Evolutionary conservation across 1,284 basidiomycete genomes (phyloP).

Genomic region (Rhodofomes roseus): DNA sequence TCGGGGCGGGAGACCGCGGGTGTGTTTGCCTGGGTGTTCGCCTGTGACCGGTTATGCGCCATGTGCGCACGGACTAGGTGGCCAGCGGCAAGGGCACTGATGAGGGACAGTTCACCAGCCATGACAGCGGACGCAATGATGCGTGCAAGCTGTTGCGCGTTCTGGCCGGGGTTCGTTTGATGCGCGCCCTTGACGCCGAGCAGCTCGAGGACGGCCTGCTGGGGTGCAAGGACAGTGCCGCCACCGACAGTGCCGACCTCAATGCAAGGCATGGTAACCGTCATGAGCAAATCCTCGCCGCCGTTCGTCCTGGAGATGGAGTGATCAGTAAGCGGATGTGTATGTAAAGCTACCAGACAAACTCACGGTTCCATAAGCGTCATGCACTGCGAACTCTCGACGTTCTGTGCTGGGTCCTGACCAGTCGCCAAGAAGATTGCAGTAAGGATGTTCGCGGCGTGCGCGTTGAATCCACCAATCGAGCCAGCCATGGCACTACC

Average conservation of each 20-base stretch:
- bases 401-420: conserved; percentile 99
- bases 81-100: conserved; percentile 88
- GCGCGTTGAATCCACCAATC: conserved; percentile 98
- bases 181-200: conserved; percentile 89
- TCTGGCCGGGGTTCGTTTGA: conserved; percentile 77
- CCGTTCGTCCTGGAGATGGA: conserved; percentile 66
- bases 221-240: conserved; percentile 88
- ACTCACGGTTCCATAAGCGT: conserved; percentile 97
- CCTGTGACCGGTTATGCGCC: conserved; percentile 75
- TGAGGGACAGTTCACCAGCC: conserved; percentile 89
- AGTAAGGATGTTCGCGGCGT: conserved; percentile 97
- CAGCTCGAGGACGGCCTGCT: conserved; percentile 89
- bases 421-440: conserved; percentile 96
- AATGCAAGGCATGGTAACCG: conserved; percentile 92
- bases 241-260: conserved; percentile 97
- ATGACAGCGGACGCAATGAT: conserved; percentile 89
- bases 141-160: conserved; percentile 84
- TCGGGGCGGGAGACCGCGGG: conserved; percentile 60
- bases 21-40: conserved; percentile 58
- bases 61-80: conserved; percentile 89
- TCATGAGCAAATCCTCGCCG: conserved; percentile 88
- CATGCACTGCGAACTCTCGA: conserved; percentile 98
- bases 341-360: neutral
- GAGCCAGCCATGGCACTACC: conserved; percentile 98
- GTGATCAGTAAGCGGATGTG: conserved; percentile 5